Evolutionary conservation across 1,139 yeast genomes (phyloP), one percentile per base, ranked within the genome.

Genomic region (Martiniozyma asiatica): DNA sequence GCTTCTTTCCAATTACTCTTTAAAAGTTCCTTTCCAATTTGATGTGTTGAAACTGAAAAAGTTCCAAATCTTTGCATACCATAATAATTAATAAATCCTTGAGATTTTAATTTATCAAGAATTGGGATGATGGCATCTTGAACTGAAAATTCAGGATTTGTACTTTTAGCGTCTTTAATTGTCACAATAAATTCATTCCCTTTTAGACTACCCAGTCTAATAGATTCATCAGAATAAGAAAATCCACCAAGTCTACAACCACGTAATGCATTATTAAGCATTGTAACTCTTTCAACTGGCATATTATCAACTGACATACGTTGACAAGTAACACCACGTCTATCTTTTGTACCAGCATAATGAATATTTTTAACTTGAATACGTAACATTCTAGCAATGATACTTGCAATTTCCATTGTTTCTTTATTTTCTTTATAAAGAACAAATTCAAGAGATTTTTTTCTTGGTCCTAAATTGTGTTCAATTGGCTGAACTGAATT

Each of bases 61-160:
- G 98, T 85, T 20, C 99, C 99, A 52, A 89, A 89, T 49, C 99
- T 63, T 60, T 89, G 99, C 92, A 89, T 78, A 14, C 99, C 99
- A 50, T 69, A 89, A 53, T 92, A 89, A 53, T 89, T 89, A 42
- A 89, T 78, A 44, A 82, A 89, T 0, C 99, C 99, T 19, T 66
- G 63, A 2, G 61, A 62, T 32, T 61, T 59, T 34, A 89, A 60
- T 0, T 85, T 68, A 4, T 60, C 50, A 41, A 85, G 63, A 19
- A 89, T 68, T 10, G 56, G 51, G 10, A 57, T 53, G 14, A 82
- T 59, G 5, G 64, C 58, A 8, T 58, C 54, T 27, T 63, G 66
- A 11, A 68, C 55, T 7, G 55, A 53, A 6, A 43, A 35, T 6
- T 41, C 31, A 10, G 59, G 52, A 19, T 51, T 50, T 10, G 50